Percentiles rank a stretch among this genome's conserved stretches.
Evolutionary conservation across 345 rosid genomes (phyloP).

Genomic region (Cardamine chenopodiifolia): DNA sequence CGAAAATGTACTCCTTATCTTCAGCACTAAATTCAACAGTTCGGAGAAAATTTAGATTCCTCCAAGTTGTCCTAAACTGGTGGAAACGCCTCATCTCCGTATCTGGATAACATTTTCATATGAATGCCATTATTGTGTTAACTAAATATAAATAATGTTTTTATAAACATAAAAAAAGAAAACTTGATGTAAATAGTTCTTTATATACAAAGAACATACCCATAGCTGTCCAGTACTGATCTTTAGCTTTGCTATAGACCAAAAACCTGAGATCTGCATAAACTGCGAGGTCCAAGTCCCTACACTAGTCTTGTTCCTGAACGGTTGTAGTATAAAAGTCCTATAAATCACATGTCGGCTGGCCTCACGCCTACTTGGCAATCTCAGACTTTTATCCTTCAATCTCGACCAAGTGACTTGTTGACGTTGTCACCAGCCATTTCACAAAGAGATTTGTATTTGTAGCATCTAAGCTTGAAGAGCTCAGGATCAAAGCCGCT

Average conservation of each 20-base stretch:
- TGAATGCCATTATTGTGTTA: neutral
- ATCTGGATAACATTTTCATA: neutral
- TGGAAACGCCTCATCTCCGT: conserved; percentile 11
- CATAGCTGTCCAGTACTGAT: conserved; percentile 16
- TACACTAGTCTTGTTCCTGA: neutral
- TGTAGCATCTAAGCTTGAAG: conserved; percentile 13
- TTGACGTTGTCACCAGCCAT: too few species aligned
- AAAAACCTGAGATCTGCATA: conserved; percentile 21
- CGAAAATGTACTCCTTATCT: conserved; percentile 10
- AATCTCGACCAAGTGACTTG: too few species aligned
- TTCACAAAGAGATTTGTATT: conserved; percentile 35
- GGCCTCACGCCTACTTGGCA: too few species aligned
- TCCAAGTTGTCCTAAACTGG: conserved; percentile 14
- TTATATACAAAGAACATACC: neutral
- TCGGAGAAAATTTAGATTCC: neutral
- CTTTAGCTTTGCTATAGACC: neutral
- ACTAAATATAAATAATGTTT: neutral
- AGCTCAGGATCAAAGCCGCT: conserved; percentile 32
- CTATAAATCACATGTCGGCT: too few species aligned
- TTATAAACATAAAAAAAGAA: too few species aligned
- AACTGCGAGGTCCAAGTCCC: conserved; percentile 20
- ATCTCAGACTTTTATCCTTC: too few species aligned
- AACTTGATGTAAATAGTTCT: neutral
- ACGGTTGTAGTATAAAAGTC: neutral
- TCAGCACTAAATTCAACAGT: neutral